These are phyloP conservation scores for Alopecurus myosuroides DNA, from an alignment of 176 grass and related monocot species.

Conservation along the genomic window DNA sequence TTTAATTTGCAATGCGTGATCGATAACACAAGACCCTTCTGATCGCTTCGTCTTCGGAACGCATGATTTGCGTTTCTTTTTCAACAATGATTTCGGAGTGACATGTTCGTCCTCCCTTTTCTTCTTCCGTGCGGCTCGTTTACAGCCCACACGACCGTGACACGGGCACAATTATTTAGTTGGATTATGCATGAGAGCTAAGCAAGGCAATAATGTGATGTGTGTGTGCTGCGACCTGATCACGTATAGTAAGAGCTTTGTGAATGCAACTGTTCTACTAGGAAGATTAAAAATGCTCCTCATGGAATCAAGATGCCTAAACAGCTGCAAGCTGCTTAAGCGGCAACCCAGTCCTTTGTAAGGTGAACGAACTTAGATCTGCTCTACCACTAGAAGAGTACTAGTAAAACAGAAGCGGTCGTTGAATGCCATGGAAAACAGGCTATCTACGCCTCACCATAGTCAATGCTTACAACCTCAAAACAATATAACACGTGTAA, in stretches of 20 bases:
- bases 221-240: neutral
- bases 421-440: neutral
- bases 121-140: neutral
- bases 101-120: neutral
- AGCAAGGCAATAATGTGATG: slow-evolving; percentile 7
- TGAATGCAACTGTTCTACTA: neutral
- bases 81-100: slow-evolving; percentile 28
- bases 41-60: neutral
- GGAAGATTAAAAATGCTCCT: neutral
- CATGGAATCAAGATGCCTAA: too few species aligned
- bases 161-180: slow-evolving; percentile 17
- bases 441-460: neutral
- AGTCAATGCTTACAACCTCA: neutral
- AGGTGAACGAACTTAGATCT: neutral
- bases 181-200: neutral
- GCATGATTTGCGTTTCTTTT: slow-evolving; percentile 21
- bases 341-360: neutral
- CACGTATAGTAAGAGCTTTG: neutral
- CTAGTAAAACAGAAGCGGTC: neutral
- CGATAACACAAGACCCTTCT: neutral
- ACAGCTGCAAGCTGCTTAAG: neutral
- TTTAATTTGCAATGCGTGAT: neutral
- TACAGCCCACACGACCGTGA: slow-evolving; percentile 11
- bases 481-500: too few species aligned
- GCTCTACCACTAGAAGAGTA: too few species aligned